Percentiles rank a stretch among this genome's conserved stretches.
These are phyloP conservation scores for Linnemannia exigua DNA, from an alignment of 192 early-diverging fungal genomes.

Conservation along the genomic window DNA sequence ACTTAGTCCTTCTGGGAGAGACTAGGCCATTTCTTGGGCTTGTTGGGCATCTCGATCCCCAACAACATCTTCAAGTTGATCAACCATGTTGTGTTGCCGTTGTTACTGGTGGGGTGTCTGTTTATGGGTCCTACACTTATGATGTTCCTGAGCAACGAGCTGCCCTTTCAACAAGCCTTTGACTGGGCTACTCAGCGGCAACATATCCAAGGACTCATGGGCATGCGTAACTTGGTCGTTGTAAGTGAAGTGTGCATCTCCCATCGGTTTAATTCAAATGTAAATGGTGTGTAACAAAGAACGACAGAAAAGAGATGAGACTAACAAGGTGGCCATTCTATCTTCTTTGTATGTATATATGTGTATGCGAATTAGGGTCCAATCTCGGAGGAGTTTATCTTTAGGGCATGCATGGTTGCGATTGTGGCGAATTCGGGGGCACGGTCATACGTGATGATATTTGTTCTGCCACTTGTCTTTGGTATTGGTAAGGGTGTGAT, in stretches of 20 bases:
- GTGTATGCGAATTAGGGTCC: slow-evolving; percentile 68
- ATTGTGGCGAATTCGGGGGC: slow-evolving; percentile 61
- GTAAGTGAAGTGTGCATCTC: slow-evolving; percentile 12
- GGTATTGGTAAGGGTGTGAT: slow-evolving; percentile 69
- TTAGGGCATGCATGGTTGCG: slow-evolving; percentile 79
- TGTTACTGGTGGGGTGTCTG: slow-evolving; percentile 62
- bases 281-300: background rate
- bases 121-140: slow-evolving; percentile 74
- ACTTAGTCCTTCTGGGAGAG: slow-evolving; percentile 26
- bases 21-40: slow-evolving; percentile 5
- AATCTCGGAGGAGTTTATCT: slow-evolving; percentile 81
- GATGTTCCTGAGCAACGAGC: slow-evolving; percentile 57
- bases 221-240: slow-evolving; percentile 29
- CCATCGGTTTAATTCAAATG: background rate
- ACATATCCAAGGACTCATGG: slow-evolving; percentile 13
- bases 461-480: slow-evolving; percentile 77
- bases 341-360: slow-evolving; percentile 37
- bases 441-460: slow-evolving; percentile 57
- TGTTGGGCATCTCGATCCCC: slow-evolving; percentile 57
- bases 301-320: background rate
- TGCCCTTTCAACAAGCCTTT: slow-evolving; percentile 62
- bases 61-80: slow-evolving; percentile 30
- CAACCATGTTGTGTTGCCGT: slow-evolving; percentile 44
- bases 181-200: slow-evolving; percentile 29
- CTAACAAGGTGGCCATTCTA: background rate